Evolutionary conservation across 768 basidiomycete species (phyloP).

Genomic region (Suillus paluster): DNA sequence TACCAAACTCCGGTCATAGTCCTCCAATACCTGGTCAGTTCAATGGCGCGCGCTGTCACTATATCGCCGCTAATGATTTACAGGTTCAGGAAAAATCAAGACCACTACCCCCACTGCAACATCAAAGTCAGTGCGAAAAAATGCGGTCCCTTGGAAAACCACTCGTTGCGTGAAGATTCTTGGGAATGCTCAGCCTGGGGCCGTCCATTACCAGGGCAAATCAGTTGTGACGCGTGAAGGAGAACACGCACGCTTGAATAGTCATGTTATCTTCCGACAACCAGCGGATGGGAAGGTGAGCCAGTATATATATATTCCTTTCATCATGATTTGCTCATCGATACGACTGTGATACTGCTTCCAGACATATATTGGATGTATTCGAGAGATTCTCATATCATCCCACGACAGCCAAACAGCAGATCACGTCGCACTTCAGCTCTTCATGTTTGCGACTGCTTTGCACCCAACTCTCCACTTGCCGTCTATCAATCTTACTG

Average conservation of each 20-base stretch:
- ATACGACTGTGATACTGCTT: too few species aligned
- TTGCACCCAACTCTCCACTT: constrained; percentile 8
- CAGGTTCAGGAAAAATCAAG: neutral
- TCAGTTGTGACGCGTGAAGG: neutral
- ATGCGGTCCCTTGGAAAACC: constrained; percentile 3
- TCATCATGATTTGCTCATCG: too few species aligned
- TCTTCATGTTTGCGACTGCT: neutral
- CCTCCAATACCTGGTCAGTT: neutral
- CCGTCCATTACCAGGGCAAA: neutral
- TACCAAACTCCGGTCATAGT: neutral
- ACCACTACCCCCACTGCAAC: constrained; percentile 5
- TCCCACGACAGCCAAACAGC: neutral
- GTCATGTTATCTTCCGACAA: neutral
- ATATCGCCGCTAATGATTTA: neutral
- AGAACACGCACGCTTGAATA: neutral
- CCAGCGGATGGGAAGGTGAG: neutral
- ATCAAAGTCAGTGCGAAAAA: neutral
- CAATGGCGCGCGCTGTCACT: too few species aligned
- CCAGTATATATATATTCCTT: too few species aligned
- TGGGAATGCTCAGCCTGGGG: neutral
- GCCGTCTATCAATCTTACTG: constrained; percentile 2
- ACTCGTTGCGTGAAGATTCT: neutral
- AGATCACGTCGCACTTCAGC: constrained; percentile 1
- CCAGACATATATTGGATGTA: too few species aligned
- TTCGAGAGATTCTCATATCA: too few species aligned